Conservation (phyloP, 148 eudicot species). For the Rheum nobile region DNA sequence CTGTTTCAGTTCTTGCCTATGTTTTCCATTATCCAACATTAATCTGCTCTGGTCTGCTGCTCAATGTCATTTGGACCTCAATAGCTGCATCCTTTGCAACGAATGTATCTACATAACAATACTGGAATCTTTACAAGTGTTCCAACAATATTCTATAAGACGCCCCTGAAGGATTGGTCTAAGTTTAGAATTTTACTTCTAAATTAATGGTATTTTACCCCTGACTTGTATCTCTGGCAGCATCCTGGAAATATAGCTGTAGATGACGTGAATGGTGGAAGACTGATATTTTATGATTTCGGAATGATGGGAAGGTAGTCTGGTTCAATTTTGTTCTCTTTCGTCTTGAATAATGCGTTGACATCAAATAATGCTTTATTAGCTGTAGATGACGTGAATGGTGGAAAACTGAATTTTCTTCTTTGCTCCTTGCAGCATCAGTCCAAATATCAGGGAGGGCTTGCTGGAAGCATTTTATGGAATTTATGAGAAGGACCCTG, state of each 20-base stretch:
- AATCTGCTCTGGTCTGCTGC: not conserved
- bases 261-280: slow-evolving; percentile 98
- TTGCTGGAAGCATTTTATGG: slow-evolving; percentile 90
- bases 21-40: not conserved
- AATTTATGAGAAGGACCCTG: slow-evolving; percentile 94
- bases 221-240: slow-evolving; percentile 33
- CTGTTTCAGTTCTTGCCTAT: not conserved
- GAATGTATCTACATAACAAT: not conserved
- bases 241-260: slow-evolving; percentile 99
- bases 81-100: not conserved
- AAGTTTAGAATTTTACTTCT: not conserved
- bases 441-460: slow-evolving; percentile 90
- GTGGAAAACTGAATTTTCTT: not conserved
- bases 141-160: not conserved
- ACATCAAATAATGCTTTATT: not conserved
- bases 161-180: not conserved
- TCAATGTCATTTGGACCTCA: not conserved
- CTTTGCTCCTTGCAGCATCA: slow-evolving; percentile 53
- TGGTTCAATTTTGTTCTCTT: slow-evolving; percentile 7
- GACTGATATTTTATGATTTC: slow-evolving; percentile 93
- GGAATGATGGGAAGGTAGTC: slow-evolving; percentile 99
- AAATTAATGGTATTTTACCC: not conserved
- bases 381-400: not conserved
- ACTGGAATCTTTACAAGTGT: too few species aligned
- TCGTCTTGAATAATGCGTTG: not conserved